Percentiles rank a stretch among this genome's conserved stretches.
These are phyloP conservation scores for Ogataea methanolica DNA, from an alignment of 805 yeast species.

Conservation along the genomic window DNA sequence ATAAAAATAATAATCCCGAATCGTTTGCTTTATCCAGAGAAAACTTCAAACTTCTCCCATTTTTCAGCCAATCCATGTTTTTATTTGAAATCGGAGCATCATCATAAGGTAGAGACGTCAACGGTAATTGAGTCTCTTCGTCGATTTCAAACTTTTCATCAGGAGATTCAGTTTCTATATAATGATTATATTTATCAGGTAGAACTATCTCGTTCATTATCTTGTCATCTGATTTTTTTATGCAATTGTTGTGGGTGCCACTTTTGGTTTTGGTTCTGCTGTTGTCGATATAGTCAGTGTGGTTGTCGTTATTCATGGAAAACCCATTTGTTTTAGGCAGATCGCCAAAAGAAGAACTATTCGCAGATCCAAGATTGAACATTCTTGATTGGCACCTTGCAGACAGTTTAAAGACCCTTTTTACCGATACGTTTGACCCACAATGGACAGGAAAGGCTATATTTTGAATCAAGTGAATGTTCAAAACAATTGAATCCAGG, in stretches of 20 bases:
- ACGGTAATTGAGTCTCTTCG: slow-evolving; percentile 20
- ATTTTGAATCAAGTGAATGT: neutral
- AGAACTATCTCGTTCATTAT: slow-evolving; percentile 10
- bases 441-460: neutral
- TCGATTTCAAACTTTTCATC: slow-evolving; percentile 21
- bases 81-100: slow-evolving; percentile 29
- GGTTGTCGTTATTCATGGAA: neutral
- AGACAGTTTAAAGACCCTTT: neutral
- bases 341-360: neutral
- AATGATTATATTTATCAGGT: slow-evolving; percentile 19
- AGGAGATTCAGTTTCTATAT: slow-evolving; percentile 16
- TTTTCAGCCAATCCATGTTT: slow-evolving; percentile 29
- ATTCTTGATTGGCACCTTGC: neutral
- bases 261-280: neutral
- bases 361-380: neutral
- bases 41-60: slow-evolving; percentile 37
- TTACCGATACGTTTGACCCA: no score
- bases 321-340: neutral
- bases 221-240: slow-evolving; percentile 9
- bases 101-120: slow-evolving; percentile 30
- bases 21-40: slow-evolving; percentile 42
- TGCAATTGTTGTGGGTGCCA: neutral
- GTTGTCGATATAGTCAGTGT: neutral
- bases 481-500: neutral
- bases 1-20: slow-evolving; percentile 36